A percentile compares a stretch with the other conserved stretches of the same genome.
Evolutionary conservation across 1,284 basidiomycete species (phyloP).

Genomic region (Leccinum cinnamomeum): DNA sequence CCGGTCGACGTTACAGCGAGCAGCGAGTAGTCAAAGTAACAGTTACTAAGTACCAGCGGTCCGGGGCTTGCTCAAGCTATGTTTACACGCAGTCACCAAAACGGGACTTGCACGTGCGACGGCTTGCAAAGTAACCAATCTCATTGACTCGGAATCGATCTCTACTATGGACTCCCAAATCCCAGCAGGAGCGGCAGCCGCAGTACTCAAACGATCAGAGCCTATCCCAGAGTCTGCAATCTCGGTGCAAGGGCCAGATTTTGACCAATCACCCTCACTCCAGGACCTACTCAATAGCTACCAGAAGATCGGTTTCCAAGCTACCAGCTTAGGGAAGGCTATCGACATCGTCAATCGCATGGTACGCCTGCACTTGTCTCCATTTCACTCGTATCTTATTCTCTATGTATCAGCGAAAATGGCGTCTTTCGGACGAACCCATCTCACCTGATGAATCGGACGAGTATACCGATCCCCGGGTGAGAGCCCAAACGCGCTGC

Average conservation of each 20-base stretch:
- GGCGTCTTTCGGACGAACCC: constrained; percentile 83
- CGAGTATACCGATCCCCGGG: constrained; percentile 55
- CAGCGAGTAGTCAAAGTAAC: not conserved
- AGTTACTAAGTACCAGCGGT: not conserved
- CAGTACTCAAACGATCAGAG: constrained; percentile 78
- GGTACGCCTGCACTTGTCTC: constrained; percentile 46
- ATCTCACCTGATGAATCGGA: constrained; percentile 67
- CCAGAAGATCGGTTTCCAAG: constrained; percentile 94
- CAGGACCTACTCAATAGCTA: constrained; percentile 77
- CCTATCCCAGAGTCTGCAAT: constrained; percentile 72
- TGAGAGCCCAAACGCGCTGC: constrained; percentile 71
- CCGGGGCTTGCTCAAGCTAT: not conserved
- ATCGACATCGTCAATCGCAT: constrained; percentile 90
- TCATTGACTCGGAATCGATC: no score
- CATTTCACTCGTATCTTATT: constrained; percentile 8
- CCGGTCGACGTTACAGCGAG: not conserved
- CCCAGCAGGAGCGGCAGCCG: constrained; percentile 63
- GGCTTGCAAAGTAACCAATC: not conserved
- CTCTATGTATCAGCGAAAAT: constrained; percentile 56
- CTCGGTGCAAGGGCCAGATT: constrained; percentile 86
- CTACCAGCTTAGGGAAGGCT: constrained; percentile 85
- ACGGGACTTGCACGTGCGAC: constrained; percentile 25
- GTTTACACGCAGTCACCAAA: not conserved
- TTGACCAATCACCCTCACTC: constrained; percentile 71
- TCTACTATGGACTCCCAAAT: constrained; percentile 35